Evolutionary conservation across 2,329 filamentous ascomycete species (phyloP), one percentile per base, ranked within the genome.

Genomic region (Rhytidhysteron rufulum): DNA sequence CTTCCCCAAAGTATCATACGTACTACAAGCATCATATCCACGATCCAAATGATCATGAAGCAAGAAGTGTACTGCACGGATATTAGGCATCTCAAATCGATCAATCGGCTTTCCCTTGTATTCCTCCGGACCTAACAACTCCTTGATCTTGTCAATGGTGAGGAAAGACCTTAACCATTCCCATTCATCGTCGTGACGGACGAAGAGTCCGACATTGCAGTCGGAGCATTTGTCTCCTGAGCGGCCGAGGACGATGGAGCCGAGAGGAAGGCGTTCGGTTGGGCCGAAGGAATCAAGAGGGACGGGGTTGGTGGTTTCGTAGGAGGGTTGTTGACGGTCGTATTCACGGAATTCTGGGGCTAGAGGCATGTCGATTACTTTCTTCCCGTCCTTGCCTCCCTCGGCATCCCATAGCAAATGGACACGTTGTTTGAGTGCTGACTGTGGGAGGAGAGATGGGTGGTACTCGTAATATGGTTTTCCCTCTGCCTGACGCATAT

Each of bases 1-100:
- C 61, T 75, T 75, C 0, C 70, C 72, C 11, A 74, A 50, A 1
- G 65, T 68, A 49, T 74, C 72, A 33, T 72, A 71, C 1, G 62
- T 62, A 34, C 58, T 62, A 25, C 65, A 69, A 4, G 67, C 65
- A 38, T 69, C 64, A 50, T 68, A 71, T 0, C 69, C 69, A 0
- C 69, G 57, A 37, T 72, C 69, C 6, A 74, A 53, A 45, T 73
- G 70, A 46, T 74, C 71, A 40, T 72, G 63, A 17, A 75, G 49
- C 30, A 73, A 48, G 43, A 69, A 68, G 47, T 70, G 67, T 31
- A 70, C 65, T 2, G 66, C 65, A 19, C 52, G 48, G 16, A 69
- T 59, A 13, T 60, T 54, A 1, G 56, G 58, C 45, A 69, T 56
- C 44, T 69, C 65, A 34, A 65, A 63, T 2, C 65, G 53, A 45